A percentile compares a stretch with the other conserved stretches of the same genome.
Evolutionary conservation across 1,284 basidiomycete genomes (phyloP).

Genomic region (Apiotrichum domesticum): DNA sequence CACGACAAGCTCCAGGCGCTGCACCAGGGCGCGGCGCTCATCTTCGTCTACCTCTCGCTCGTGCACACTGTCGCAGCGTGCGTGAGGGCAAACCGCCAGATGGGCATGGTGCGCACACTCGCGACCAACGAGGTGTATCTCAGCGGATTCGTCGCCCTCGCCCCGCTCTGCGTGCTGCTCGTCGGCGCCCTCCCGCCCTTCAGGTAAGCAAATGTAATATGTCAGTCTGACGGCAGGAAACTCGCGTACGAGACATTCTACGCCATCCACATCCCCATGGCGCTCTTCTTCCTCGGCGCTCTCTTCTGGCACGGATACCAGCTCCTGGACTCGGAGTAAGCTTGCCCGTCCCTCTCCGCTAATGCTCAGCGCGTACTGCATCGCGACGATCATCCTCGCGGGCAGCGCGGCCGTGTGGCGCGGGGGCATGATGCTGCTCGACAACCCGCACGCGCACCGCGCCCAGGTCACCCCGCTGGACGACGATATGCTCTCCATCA

Average conservation of each 20-base stretch:
- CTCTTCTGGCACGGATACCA: conserved; percentile 5
- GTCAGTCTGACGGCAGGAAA: too few species aligned
- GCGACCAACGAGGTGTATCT: conserved; percentile 33
- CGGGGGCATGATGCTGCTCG: conserved; percentile 34
- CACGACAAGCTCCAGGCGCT: conserved; percentile 52
- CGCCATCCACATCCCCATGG: conserved; percentile 35
- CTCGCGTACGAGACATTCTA: conserved; percentile 50
- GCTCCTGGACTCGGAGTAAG: conserved; percentile 1
- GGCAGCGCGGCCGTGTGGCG: conserved; percentile 33
- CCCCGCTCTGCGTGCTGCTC: conserved; percentile 43
- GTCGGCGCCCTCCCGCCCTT: conserved; percentile 24
- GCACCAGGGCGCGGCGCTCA: conserved; percentile 48
- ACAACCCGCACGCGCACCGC: conserved; percentile 23
- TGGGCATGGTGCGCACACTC: not conserved
- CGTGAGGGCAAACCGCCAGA: conserved; percentile 22
- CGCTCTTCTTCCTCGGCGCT: conserved; percentile 17
- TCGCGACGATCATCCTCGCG: conserved; percentile 45
- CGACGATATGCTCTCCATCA: conserved; percentile 41
- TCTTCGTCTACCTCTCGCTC: conserved; percentile 38
- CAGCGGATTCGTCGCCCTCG: conserved; percentile 46
- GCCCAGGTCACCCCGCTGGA: conserved; percentile 40
- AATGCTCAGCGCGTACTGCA: conserved; percentile 43
- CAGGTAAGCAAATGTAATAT: conserved; percentile 22
- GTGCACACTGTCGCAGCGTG: conserved; percentile 45
- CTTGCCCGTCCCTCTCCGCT: not conserved